phyloP scores from a whole-genome alignment of 768 basidiomycete genomes.

The Clitopilus hobsonii region DNA sequence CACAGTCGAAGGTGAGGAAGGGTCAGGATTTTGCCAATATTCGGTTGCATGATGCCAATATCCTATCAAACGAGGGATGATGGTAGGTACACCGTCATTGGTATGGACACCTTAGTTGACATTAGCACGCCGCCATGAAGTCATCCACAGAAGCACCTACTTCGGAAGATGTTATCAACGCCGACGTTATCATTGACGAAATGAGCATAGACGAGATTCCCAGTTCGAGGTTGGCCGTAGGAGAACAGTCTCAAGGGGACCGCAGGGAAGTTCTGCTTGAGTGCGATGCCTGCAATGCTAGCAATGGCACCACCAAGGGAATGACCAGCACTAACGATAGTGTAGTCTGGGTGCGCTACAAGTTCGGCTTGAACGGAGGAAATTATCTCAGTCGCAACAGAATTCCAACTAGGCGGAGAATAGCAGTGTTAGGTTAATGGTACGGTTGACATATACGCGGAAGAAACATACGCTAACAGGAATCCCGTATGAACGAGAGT shows the following conservation, averaged over 20 bases:
- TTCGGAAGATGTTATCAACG: constrained; percentile 32
- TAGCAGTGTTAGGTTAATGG: background rate
- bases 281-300: background rate
- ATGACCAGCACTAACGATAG: background rate
- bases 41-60: constrained; percentile 44
- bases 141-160: constrained; percentile 16
- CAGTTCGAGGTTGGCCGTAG: constrained; percentile 47
- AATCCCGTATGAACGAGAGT: background rate
- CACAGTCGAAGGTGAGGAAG: constrained; percentile 34
- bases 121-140: background rate
- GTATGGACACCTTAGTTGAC: constrained; percentile 40
- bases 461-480: background rate
- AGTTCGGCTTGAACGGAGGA: background rate
- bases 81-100: constrained; percentile 50
- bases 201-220: constrained; percentile 45
- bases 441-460: too few relatives aligned
- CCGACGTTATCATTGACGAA: constrained; percentile 40
- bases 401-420: background rate
- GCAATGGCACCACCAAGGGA: background rate
- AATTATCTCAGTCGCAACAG: background rate
- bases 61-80: constrained; percentile 41
- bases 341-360: background rate
- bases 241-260: constrained; percentile 34
- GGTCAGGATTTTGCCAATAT: constrained; percentile 45
- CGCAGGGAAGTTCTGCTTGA: background rate